phyloP scores from a whole-genome alignment of 2,329 filamentous ascomycete genomes.

The Microdochium paspali region DNA sequence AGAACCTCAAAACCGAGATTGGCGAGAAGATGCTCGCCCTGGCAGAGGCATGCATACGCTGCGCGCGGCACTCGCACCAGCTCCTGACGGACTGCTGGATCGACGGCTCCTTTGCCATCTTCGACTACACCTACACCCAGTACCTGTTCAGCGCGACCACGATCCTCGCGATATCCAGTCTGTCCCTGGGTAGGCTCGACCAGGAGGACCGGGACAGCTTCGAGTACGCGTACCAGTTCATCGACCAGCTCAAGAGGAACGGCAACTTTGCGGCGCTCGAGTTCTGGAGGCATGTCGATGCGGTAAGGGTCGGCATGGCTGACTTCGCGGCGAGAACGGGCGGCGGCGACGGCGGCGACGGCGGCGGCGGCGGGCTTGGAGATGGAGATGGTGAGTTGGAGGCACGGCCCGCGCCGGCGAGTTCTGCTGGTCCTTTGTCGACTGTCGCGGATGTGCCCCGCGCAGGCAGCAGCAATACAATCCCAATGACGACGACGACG shows the following conservation, averaged over 20 bases:
- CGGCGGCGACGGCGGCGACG: background rate
- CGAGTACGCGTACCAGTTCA: constrained; percentile 24
- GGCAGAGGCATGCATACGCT: constrained; percentile 32
- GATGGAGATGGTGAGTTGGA: background rate
- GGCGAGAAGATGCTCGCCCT: constrained; percentile 24
- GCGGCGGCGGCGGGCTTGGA: background rate
- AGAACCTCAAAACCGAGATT: constrained; percentile 11
- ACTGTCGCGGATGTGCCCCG: too few relatives aligned
- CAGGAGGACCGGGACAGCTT: constrained; percentile 28
- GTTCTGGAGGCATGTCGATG: constrained; percentile 29
- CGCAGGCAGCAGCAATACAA: background rate
- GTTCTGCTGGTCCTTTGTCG: background rate
- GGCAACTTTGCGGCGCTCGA: constrained; percentile 31
- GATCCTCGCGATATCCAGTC: constrained; percentile 31
- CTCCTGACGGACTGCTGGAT: constrained; percentile 34
- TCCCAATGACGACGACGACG: background rate
- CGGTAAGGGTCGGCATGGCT: constrained; percentile 8
- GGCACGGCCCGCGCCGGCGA: background rate
- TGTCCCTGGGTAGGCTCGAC: constrained; percentile 19
- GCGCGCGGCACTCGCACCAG: constrained; percentile 31
- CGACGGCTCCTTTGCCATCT: constrained; percentile 32
- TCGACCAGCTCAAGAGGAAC: constrained; percentile 25
- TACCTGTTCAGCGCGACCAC: constrained; percentile 36
- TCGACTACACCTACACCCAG: constrained; percentile 35
- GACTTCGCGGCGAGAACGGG: background rate